Base-by-base conservation (phyloP, 169 alveolate genomes). In the Miamiensis avidus region DNA sequence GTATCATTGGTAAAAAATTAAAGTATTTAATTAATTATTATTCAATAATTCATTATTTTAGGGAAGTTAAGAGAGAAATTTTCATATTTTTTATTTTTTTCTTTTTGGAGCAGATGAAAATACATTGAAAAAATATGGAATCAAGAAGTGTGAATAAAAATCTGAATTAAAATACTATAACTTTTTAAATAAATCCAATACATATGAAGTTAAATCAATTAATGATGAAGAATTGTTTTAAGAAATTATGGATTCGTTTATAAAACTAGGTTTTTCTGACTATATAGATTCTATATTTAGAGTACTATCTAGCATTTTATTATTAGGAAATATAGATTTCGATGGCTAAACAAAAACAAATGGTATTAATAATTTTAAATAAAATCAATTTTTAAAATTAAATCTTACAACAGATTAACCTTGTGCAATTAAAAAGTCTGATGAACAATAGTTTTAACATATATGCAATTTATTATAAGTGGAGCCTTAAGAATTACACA, bases 31-130 rank as follows among this genome's bases (percentile, higher is more conserved):
- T n/a, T n/a, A n/a, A n/a, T n/a, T n/a, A n/a, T n/a, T n/a, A n/a
- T n/a, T n/a, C n/a, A n/a, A n/a, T n/a, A n/a, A n/a, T n/a, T n/a
- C n/a, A n/a, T n/a, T n/a, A n/a, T n/a, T n/a, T n/a, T n/a, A n/a
- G n/a, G n/a, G n/a, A n/a, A n/a, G n/a, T n/a, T n/a, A 91, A 27
- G 97, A 95, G 83, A 88, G 97, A 73, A 95, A 89, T 82, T 95
- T 92, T 83, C 97, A 95, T 76, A 87, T 95, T 31, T 95, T 95
- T 89, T 95, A 93, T 89, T 95, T 90, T 82, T 82, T 95, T 65
- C 81, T 95, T 33, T 88, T 88, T 77, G 96, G 96, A 16, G 91
- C 88, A 29, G 33, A 65, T 4, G 64, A 65, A 0, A 89, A 92
- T 11, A 64, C 33, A 31, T 83, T 89, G 29, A 16, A 64, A 34